Percentiles rank a stretch among this genome's conserved stretches.
phyloP scores from a whole-genome alignment of 2,329 filamentous ascomycete species.

The Diplocarpon mali region DNA sequence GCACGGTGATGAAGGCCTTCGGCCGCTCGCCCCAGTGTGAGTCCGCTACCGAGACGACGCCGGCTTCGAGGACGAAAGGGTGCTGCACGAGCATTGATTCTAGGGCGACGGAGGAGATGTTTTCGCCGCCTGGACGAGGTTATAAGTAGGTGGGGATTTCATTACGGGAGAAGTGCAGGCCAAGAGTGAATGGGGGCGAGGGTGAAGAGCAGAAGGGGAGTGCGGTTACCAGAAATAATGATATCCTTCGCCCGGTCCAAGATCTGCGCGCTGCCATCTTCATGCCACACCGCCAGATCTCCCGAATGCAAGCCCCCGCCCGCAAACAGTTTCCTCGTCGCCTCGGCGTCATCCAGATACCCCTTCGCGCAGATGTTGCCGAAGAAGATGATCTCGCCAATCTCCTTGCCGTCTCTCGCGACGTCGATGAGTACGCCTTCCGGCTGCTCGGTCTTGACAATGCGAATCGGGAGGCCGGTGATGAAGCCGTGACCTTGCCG shows the following conservation, averaged over 20 bases:
- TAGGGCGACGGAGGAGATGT: conserved; percentile 87
- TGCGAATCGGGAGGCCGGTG: conserved; percentile 65
- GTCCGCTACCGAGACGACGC: conserved; percentile 78
- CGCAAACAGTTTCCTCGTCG: conserved; percentile 75
- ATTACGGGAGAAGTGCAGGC: not conserved
- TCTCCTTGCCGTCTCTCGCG: conserved; percentile 57
- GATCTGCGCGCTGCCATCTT: conserved; percentile 84
- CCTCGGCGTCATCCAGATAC: conserved; percentile 83
- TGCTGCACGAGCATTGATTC: conserved; percentile 85
- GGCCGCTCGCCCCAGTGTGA: conserved; percentile 93
- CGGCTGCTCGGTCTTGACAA: conserved; percentile 69
- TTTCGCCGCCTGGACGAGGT: conserved; percentile 63
- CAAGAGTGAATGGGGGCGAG: conserved; percentile 5
- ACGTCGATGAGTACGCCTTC: conserved; percentile 59
- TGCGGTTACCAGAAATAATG: conserved; percentile 72
- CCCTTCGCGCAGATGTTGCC: conserved; percentile 89
- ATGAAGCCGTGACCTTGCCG: conserved; percentile 89
- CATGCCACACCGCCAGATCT: conserved; percentile 86
- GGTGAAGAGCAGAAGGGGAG: not conserved
- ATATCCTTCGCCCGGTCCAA: conserved; percentile 94
- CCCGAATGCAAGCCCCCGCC: conserved; percentile 83
- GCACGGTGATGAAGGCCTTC: conserved; percentile 82
- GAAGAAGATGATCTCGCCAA: conserved; percentile 74
- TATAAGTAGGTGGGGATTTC: not conserved
- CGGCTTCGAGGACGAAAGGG: conserved; percentile 80